Percentiles rank a stretch among this genome's conserved stretches.
phyloP scores from a whole-genome alignment of 78 protist species.

The Andalucia godoyi region DNA sequence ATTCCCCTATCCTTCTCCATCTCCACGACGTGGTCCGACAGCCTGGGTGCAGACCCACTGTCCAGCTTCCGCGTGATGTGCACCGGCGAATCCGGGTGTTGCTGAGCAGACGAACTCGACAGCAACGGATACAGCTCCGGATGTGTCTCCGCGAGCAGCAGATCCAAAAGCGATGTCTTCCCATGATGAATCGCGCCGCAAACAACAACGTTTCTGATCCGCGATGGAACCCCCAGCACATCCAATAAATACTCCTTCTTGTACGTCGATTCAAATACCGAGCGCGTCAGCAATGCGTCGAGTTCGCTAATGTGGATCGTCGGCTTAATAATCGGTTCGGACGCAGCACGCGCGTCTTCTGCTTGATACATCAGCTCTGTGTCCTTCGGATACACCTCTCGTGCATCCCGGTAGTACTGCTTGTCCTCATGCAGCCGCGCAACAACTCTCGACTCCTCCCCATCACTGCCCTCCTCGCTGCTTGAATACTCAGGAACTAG shows the following conservation, averaged over 20 bases:
- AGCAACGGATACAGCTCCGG: no score
- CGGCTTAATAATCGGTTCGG: constrained; percentile 92
- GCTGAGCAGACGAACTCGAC: no score
- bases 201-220: constrained; percentile 80
- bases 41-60: no score
- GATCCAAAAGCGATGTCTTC: constrained; percentile 85
- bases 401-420: constrained; percentile 84
- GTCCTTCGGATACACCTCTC: constrained; percentile 70
- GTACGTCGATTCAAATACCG: constrained; percentile 34
- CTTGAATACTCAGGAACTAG: not conserved
- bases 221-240: constrained; percentile 42
- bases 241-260: constrained; percentile 29
- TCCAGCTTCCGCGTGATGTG: no score
- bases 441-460: constrained; percentile 34
- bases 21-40: no score
- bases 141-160: constrained; percentile 78
- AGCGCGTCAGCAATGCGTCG: constrained; percentile 26
- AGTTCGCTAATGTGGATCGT: constrained; percentile 11
- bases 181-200: constrained; percentile 86
- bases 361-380: constrained; percentile 91
- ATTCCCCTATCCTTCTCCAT: constrained; percentile 84
- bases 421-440: constrained; percentile 96
- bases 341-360: constrained; percentile 92
- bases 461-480: not conserved
- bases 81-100: no score